These are phyloP conservation scores for Malus sylvestris DNA, from an alignment of 306 rosid species.

Conservation along the genomic window DNA sequence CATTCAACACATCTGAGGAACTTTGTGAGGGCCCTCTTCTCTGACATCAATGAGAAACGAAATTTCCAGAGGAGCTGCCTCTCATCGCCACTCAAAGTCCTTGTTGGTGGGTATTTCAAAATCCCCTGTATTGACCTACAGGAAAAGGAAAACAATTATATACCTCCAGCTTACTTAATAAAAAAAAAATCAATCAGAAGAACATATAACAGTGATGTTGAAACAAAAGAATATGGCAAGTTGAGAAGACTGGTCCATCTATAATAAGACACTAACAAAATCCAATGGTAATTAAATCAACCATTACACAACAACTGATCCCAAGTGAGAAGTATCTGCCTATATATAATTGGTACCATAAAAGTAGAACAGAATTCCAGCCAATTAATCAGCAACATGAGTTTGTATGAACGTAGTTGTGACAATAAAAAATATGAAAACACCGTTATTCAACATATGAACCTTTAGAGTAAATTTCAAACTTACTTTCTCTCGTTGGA, in stretches of 20 bases:
- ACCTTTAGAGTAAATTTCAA: constrained; percentile 10
- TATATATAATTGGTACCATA: not conserved
- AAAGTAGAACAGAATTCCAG: not conserved
- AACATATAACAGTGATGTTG: not conserved
- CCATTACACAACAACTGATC: not conserved
- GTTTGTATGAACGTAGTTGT: not conserved
- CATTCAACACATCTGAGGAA: constrained; percentile 96
- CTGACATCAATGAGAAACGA: constrained; percentile 96
- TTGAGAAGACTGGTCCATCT: not conserved
- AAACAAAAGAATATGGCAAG: not conserved
- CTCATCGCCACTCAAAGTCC: constrained; percentile 94
- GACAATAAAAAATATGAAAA: not conserved
- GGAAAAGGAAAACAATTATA: constrained; percentile 16
- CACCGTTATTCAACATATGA: not conserved
- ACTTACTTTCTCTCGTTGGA: constrained; percentile 85
- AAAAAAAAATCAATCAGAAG: not conserved
- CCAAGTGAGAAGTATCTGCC: not conserved
- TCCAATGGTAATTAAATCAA: not conserved
- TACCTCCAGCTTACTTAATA: not conserved
- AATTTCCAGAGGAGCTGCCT: constrained; percentile 98
- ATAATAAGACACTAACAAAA: not conserved
- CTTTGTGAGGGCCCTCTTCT: constrained; percentile 98
- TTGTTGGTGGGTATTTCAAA: constrained; percentile 91
- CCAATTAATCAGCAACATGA: not conserved
- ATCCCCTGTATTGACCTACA: constrained; percentile 82